These are phyloP conservation scores for Globisporangium iwayamae DNA, from an alignment of 352 stramenopile species.

Conservation along the genomic window DNA sequence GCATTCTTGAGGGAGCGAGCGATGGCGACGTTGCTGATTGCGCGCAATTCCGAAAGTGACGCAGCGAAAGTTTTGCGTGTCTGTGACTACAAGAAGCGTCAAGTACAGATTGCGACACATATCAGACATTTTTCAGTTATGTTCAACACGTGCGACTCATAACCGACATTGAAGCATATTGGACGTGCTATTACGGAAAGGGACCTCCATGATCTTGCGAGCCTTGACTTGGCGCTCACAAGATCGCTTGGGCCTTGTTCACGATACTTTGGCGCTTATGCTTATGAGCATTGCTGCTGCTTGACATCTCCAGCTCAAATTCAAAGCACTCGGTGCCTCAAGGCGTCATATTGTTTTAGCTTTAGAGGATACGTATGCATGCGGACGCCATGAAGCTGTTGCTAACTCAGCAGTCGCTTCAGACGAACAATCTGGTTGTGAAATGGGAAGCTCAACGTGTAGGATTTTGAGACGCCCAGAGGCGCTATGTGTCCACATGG, in stretches of 20 bases:
- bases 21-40: constrained; percentile 4
- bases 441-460: background rate
- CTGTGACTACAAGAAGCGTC: background rate
- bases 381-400: background rate
- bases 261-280: background rate
- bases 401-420: no score
- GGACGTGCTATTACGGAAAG: no score
- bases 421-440: no score
- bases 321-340: background rate
- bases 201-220: no score
- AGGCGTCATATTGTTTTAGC: background rate
- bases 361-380: background rate
- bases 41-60: background rate
- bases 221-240: no score
- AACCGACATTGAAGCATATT: no score
- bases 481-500: constrained; percentile 10
- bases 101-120: background rate
- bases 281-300: background rate
- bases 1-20: background rate
- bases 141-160: background rate
- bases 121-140: background rate
- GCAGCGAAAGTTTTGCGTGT: background rate
- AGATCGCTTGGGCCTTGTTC: no score
- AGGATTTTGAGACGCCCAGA: background rate
- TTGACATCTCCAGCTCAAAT: background rate